Evolutionary conservation across 768 basidiomycete species (phyloP), one percentile per base, ranked within the genome.

Genomic region (Tulasnella sp.): DNA sequence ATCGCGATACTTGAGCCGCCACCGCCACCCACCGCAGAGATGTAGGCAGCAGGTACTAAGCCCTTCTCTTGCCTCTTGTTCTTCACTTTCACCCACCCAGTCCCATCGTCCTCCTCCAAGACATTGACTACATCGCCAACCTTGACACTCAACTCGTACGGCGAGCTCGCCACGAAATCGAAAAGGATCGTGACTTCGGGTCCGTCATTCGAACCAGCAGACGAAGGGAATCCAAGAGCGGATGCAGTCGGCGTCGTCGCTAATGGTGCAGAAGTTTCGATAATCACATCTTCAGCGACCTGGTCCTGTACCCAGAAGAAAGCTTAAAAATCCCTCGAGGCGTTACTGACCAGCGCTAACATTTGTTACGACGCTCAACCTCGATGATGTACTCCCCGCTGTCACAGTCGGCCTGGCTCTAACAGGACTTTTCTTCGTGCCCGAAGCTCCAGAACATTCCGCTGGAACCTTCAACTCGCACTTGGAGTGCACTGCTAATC

Each of bases 21-120:
- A 22, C 48, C 21, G n/a, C 29, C 69, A 50, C 72, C 71, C 49
- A 69, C 68, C 22, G 71, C 62, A 63, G 79, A 75, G 53, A 89
- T 68, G 73, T 91, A 91, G 22, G 86, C 81, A n/a, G 85, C 85
- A n/a, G 89, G 89, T 10, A 90, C 82, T 42, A 91, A 78, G 8
- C 88, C 88, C 64, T 78, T 78, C 57, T 75, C 75, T 60, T 81
- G 80, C n/a, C 69, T 68, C 41, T 70, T 66, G 65, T 85, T 77
- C 22, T 71, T 68, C 8, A 90, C 85, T 68, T 91, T 91, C 10
- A 85, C 79, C 89, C 88, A 91, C 2, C 88, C 88, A 15, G 86
- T 87, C 10, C 87, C 87, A 64, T 90, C 89, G 61, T 92, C 87
- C 61, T 82, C 79, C 67, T 92, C 88, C 19, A 87, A 67, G 41